Percentiles rank a stretch among this genome's conserved stretches.
Conservation (phyloP, 345 rosid genomes). For the Populus deltoides region DNA sequence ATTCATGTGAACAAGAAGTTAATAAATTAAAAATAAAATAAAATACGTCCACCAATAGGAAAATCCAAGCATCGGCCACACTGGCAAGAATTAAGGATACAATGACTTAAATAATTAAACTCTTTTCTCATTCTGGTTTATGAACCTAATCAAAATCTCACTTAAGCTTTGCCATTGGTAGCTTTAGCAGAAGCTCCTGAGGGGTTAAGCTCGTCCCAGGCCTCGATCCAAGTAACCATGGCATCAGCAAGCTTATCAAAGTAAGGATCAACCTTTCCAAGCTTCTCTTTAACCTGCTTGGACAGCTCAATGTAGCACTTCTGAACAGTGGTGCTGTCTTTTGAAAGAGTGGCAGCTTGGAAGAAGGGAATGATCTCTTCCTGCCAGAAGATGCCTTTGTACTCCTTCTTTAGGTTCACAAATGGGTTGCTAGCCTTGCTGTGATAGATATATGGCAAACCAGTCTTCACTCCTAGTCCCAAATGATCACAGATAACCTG, state of each 20-base stretch:
- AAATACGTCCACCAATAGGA: slow-evolving; percentile 11
- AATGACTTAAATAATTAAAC: background rate
- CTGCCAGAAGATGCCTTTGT: slow-evolving; percentile 94
- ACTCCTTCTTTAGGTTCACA: slow-evolving; percentile 85
- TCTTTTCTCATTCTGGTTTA: background rate
- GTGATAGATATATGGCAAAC: slow-evolving; percentile 82
- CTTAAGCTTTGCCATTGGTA: slow-evolving; percentile 46
- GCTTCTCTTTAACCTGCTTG: slow-evolving; percentile 78
- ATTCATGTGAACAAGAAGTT: slow-evolving; percentile 5
- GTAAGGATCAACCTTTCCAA: slow-evolving; percentile 69
- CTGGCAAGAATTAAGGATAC: slow-evolving; percentile 6
- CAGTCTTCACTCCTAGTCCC: slow-evolving; percentile 85
- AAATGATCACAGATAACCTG: slow-evolving; percentile 88
- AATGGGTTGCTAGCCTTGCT: slow-evolving; percentile 97
- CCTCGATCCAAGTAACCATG: slow-evolving; percentile 93
- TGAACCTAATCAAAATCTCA: background rate
- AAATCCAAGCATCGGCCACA: background rate
- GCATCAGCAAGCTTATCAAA: slow-evolving; percentile 85
- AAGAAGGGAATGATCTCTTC: slow-evolving; percentile 94
- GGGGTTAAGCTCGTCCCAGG: slow-evolving; percentile 95
- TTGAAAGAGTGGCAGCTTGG: slow-evolving; percentile 58
- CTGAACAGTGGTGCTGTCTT: slow-evolving; percentile 76
- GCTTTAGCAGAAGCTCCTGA: slow-evolving; percentile 14
- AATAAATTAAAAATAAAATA: slow-evolving; percentile 17
- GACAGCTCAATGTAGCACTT: slow-evolving; percentile 80